Evolutionary conservation across 345 rosid genomes (phyloP), one percentile per base, ranked within the genome.

Genomic region (Bretschneidera sinensis): DNA sequence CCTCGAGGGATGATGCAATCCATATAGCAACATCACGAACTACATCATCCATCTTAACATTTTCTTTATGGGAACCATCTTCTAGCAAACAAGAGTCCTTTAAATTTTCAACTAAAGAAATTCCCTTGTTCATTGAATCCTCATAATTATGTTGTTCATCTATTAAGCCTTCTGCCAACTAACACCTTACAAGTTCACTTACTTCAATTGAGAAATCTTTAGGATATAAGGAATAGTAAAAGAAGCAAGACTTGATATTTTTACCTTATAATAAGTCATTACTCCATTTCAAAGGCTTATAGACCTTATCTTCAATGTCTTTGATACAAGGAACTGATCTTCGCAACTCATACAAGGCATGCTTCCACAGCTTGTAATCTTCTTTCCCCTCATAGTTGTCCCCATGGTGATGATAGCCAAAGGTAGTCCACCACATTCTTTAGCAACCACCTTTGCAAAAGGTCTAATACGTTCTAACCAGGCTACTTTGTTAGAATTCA

Each of bases 21-120:
- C 79, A 71, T 49, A 79, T 57, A 6, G 83, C 74, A 43, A 80
- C 73, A 56, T 83, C 87, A 0, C 83, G 69, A 11, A 80, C 74
- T 31, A 83, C 65, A 39, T 67, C 78, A 54, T 83, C 81, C 83
- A 83, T 78, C 65, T 72, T 83, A n/a, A 78, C 65, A 8, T 67
- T 72, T 24, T 53, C 74, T 15, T 55, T 50, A 33, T 52, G 28
- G 9, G 23, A 70, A 43, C 79, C 85, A 14, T 72, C 62, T 69
- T 80, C 85, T 20, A 80, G 47, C 56, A 80, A 60, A 58, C 79
- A 80, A 17, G 69, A 65, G 53, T 76, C 81, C 54, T 80, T 83
- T 60, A 80, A 65, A 52, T 43, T 71, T 65, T 83, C 83, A 0
- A 80, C 55, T 73, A 80, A 62, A 54, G 76, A 33, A 25, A 65